A percentile compares a stretch with the other conserved stretches of the same genome.
Evolutionary conservation across 257 asterid species (phyloP).

Genomic region (Salvia rosmarinus): DNA sequence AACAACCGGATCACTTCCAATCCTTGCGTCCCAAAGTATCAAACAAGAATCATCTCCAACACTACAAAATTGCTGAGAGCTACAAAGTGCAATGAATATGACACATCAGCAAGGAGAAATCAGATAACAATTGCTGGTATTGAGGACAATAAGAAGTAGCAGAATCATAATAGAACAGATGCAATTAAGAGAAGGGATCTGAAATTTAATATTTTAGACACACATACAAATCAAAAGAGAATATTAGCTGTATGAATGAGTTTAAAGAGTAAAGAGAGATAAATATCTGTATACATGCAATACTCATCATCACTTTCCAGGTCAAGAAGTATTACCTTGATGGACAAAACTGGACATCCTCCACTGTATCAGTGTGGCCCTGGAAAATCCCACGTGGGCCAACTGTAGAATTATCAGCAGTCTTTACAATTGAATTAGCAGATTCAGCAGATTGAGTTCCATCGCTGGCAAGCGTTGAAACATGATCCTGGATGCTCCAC

Average conservation of each 20-base stretch:
- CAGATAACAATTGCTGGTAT: constrained; percentile 15
- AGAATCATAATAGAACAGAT: constrained; percentile 9
- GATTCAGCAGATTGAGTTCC: constrained; percentile 59
- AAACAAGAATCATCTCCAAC: constrained; percentile 99
- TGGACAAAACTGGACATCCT: constrained; percentile 97
- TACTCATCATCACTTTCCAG: background rate
- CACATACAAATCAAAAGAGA: background rate
- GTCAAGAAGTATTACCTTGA: constrained; percentile 61
- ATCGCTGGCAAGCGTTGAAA: constrained; percentile 74
- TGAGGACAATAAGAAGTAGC: constrained; percentile 5
- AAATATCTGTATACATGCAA: background rate
- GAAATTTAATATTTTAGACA: background rate
- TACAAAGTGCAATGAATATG: constrained; percentile 41
- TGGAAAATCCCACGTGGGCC: constrained; percentile 90
- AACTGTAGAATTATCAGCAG: constrained; percentile 78
- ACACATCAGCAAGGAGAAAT: constrained; percentile 34
- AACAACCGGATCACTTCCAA: constrained; percentile 65
- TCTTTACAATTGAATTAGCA: constrained; percentile 64
- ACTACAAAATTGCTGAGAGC: constrained; percentile 97
- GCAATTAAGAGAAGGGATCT: constrained; percentile 1
- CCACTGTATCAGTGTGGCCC: constrained; percentile 94
- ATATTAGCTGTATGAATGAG: constrained; percentile 9
- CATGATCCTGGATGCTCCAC: constrained; percentile 97
- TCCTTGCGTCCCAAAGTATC: constrained; percentile 96
- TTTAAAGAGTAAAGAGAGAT: background rate